Conservation (phyloP, 2,329 filamentous ascomycete genomes). For the Ophiostoma populinum region DNA sequence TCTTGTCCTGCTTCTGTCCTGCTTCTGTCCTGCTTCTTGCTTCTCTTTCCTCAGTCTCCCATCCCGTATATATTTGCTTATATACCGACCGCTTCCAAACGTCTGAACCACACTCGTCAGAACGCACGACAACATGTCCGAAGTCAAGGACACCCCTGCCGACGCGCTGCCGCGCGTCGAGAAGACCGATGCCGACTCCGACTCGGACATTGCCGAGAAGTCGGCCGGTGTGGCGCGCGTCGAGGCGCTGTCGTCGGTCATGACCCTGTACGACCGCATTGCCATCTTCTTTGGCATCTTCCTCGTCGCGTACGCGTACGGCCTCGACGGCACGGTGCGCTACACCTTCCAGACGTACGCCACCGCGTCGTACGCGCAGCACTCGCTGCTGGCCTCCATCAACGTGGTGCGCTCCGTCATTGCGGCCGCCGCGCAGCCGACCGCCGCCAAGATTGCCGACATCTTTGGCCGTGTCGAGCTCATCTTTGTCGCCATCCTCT, state of each 20-base stretch:
- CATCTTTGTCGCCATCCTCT: conserved; percentile 34
- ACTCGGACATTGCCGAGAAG: conserved; percentile 11
- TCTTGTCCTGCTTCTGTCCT: too few species aligned
- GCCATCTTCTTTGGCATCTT: conserved; percentile 43
- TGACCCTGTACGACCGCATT: conserved; percentile 29
- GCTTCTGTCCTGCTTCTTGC: too few species aligned
- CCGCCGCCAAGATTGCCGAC: conserved; percentile 44
- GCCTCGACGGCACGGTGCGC: conserved; percentile 39
- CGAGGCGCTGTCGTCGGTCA: conserved; percentile 34
- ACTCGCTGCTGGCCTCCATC: conserved; percentile 40
- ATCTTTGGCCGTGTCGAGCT: conserved; percentile 45
- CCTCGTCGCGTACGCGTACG: conserved; percentile 45
- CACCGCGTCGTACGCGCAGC: conserved; percentile 28
- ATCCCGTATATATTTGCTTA: too few species aligned
- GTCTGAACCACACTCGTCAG: too few species aligned
- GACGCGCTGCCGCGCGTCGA: neutral
- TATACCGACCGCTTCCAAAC: too few species aligned
- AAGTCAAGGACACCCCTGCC: neutral
- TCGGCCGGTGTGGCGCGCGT: conserved; percentile 41
- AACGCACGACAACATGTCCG: too few species aligned
- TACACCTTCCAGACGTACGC: conserved; percentile 38
- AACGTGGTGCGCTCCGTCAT: conserved; percentile 22
- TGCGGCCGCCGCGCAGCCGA: conserved; percentile 19
- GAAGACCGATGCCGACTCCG: neutral
- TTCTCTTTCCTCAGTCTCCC: too few species aligned